A percentile compares a stretch with the other conserved stretches of the same genome.
Evolutionary conservation across 768 basidiomycete species (phyloP).

Genomic region (Crassisporium funariophilum): DNA sequence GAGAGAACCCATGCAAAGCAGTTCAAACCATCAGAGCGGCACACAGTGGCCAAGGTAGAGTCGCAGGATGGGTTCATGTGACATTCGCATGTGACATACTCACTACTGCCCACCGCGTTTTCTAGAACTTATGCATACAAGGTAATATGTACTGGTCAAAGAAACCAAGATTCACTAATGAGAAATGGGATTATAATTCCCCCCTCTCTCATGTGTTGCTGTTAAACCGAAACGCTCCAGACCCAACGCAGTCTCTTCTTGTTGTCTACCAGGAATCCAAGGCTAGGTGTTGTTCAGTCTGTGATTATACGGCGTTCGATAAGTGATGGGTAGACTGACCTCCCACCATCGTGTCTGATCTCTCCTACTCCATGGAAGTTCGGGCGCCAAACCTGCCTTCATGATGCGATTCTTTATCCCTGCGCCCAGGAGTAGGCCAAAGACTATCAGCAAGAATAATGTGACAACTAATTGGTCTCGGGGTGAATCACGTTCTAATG

Average conservation of each 20-base stretch:
- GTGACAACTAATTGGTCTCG: slow-evolving; percentile 93
- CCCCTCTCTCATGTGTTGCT: slow-evolving; percentile 38
- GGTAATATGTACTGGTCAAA: no score
- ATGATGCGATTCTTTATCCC: slow-evolving; percentile 83
- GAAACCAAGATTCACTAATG: slow-evolving; percentile 25
- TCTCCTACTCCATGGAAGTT: slow-evolving; percentile 55
- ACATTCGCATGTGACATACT: slow-evolving; percentile 8
- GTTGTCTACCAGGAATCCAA: slow-evolving; percentile 56
- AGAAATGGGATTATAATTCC: slow-evolving; percentile 48
- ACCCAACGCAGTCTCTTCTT: slow-evolving; percentile 43
- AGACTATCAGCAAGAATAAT: slow-evolving; percentile 83
- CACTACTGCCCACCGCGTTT: slow-evolving; percentile 5
- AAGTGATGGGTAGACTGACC: slow-evolving; percentile 46
- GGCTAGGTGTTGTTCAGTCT: no score
- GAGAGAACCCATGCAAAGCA: slow-evolving; percentile 53
- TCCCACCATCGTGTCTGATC: slow-evolving; percentile 79
- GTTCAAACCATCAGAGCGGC: slow-evolving; percentile 18
- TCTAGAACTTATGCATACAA: no score
- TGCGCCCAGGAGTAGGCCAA: slow-evolving; percentile 82
- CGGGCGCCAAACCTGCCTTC: slow-evolving; percentile 70
- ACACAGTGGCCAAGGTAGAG: no score
- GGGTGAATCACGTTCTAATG: slow-evolving; percentile 89
- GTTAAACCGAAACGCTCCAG: slow-evolving; percentile 49
- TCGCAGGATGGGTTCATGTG: no score
- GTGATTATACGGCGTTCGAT: no score